Evolutionary conservation across 2,329 filamentous ascomycete genomes (phyloP).

Genomic region (Tolypocladium pustulatum): DNA sequence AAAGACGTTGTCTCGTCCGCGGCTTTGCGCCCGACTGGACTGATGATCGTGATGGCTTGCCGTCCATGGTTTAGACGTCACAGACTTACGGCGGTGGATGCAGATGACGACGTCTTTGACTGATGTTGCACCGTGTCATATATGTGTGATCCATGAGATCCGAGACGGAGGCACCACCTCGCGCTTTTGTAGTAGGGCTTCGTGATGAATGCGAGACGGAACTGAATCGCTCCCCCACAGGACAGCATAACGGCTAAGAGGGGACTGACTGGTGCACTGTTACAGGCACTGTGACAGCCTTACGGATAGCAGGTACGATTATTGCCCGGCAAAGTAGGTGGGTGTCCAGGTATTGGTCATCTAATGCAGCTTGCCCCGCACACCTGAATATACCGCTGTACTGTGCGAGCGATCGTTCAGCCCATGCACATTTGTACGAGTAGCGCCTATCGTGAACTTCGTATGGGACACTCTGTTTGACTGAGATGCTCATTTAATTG

Average conservation of each 20-base stretch:
- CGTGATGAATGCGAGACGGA: neutral
- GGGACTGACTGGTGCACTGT: too few relatives aligned
- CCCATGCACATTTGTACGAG: neutral
- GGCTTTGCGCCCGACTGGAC: conserved; percentile 8
- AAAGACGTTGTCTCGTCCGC: conserved; percentile 26
- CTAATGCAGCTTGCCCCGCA: neutral
- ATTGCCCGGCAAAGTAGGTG: neutral
- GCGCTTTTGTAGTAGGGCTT: neutral
- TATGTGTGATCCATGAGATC: neutral
- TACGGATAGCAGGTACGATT: neutral
- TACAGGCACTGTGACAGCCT: neutral
- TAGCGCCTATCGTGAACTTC: neutral
- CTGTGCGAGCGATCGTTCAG: neutral
- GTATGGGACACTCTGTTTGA: neutral
- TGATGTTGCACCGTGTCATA: neutral
- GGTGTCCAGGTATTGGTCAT: neutral
- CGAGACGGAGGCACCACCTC: neutral
- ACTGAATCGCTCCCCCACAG: neutral
- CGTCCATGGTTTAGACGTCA: neutral
- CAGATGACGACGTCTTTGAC: neutral
- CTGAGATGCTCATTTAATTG: too few relatives aligned
- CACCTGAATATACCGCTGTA: rapidly evolving
- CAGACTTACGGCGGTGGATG: neutral
- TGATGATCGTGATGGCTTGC: neutral
- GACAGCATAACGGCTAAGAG: neutral